Conservation (phyloP, 192 early-diverging fungal genomes). For the Coemansia sp. region DNA sequence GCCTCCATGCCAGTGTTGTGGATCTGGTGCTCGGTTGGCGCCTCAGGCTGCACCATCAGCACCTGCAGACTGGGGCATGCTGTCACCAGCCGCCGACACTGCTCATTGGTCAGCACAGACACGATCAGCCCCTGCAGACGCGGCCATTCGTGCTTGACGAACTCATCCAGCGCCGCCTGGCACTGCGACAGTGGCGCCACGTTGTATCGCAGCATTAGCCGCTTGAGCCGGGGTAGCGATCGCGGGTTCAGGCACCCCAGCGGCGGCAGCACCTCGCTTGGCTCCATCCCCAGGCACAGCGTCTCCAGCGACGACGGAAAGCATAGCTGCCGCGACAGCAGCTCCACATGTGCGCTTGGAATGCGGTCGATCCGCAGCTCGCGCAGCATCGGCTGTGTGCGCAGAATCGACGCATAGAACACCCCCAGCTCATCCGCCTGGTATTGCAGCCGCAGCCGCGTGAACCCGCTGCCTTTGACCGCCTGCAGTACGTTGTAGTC, state of each 20-base stretch:
- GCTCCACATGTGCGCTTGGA: slow-evolving; percentile 38
- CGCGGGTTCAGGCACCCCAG: slow-evolving; percentile 48
- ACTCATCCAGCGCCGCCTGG: slow-evolving; percentile 47
- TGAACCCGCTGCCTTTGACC: slow-evolving; percentile 26
- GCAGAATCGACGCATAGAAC: slow-evolving; percentile 53
- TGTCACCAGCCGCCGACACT: slow-evolving; percentile 33
- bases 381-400: slow-evolving; percentile 44
- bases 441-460: slow-evolving; percentile 52
- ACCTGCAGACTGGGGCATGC: slow-evolving; percentile 50
- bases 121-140: slow-evolving; percentile 49
- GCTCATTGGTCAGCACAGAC: slow-evolving; percentile 53
- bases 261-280: slow-evolving; percentile 47
- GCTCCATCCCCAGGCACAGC: slow-evolving; percentile 52
- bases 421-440: slow-evolving; percentile 58
- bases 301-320: slow-evolving; percentile 54
- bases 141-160: slow-evolving; percentile 48
- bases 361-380: slow-evolving; percentile 56
- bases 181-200: slow-evolving; percentile 45
- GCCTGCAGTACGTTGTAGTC: slow-evolving; percentile 57
- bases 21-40: slow-evolving; percentile 54
- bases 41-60: slow-evolving; percentile 54
- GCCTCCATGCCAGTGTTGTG: slow-evolving; percentile 55
- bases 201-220: slow-evolving; percentile 57
- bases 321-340: slow-evolving; percentile 48
- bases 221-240: slow-evolving; percentile 42